These are phyloP conservation scores for Chalciporus piperatus DNA, from an alignment of 768 basidiomycete genomes.

Conservation along the genomic window DNA sequence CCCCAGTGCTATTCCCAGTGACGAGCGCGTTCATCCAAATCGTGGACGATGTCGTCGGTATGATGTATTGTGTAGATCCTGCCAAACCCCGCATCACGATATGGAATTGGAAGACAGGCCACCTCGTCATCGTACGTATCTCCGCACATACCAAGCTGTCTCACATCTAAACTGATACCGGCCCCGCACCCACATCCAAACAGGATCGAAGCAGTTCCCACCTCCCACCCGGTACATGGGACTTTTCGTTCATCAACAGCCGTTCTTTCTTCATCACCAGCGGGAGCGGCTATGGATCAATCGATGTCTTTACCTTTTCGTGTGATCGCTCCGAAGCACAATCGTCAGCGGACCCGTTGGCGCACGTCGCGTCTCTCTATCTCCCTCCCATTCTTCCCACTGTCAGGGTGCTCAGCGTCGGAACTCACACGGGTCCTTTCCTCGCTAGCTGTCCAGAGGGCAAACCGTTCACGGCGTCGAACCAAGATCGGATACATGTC, in stretches of 20 bases:
- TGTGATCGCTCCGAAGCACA: conserved; percentile 3
- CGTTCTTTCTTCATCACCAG: conserved; percentile 44
- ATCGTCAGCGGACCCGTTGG: background rate
- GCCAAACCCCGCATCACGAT: conserved; percentile 24
- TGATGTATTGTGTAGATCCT: conserved; percentile 38
- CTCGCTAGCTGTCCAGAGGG: conserved; percentile 21
- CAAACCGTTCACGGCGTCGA: conserved; percentile 27
- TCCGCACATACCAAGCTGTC: too few relatives aligned
- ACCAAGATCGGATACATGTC: conserved; percentile 22
- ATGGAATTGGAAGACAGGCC: conserved; percentile 54
- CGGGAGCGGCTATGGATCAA: conserved; percentile 30
- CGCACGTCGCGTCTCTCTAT: conserved; percentile 18
- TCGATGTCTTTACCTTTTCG: conserved; percentile 44
- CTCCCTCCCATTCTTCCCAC: conserved; percentile 11
- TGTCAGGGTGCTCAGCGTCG: conserved; percentile 15
- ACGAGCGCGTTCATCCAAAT: conserved; percentile 45
- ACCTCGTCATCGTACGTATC: conserved; percentile 40
- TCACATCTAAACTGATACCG: background rate
- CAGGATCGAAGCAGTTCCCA: conserved; percentile 29
- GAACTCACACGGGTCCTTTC: conserved; percentile 36
- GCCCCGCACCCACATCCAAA: background rate
- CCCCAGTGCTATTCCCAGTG: conserved; percentile 22
- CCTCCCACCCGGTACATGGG: conserved; percentile 32
- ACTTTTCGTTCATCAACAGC: conserved; percentile 47
- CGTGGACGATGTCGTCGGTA: conserved; percentile 51